These are phyloP conservation scores for Agaricus subrufescens DNA, from an alignment of 768 basidiomycete genomes.

Conservation along the genomic window DNA sequence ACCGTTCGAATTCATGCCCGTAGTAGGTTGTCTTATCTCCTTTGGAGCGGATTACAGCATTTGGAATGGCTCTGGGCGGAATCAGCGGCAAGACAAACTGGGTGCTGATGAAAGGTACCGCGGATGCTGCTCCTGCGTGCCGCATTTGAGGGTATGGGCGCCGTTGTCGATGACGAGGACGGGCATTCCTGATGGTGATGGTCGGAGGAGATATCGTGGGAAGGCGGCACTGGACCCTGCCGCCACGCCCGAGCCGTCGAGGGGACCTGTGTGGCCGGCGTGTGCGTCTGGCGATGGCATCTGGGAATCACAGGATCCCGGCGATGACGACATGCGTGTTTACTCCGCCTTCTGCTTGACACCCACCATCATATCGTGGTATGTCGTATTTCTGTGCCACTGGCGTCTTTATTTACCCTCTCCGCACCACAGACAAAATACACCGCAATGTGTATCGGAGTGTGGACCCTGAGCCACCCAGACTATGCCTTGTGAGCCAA, in stretches of 20 bases:
- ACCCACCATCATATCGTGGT: not conserved
- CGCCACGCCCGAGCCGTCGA: too few relatives aligned
- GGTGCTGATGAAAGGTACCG: constrained; percentile 1
- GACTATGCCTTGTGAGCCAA: constrained; percentile 71
- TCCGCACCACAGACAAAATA: not conserved
- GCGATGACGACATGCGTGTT: not conserved
- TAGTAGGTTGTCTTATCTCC: constrained; percentile 79
- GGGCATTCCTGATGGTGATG: constrained; percentile 14
- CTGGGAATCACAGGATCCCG: not conserved
- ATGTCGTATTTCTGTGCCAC: not conserved
- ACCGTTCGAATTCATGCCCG: constrained; percentile 77
- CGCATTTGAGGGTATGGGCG: constrained; percentile 76
- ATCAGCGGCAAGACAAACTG: constrained; percentile 7
- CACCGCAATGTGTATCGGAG: constrained; percentile 65
- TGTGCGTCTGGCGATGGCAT: too few relatives aligned
- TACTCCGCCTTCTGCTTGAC: not conserved
- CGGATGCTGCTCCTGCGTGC: constrained; percentile 35
- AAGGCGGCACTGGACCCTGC: not conserved
- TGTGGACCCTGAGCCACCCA: constrained; percentile 73
- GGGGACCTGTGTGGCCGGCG: too few relatives aligned
- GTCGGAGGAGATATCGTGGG: constrained; percentile 2
- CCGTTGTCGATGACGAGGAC: constrained; percentile 86
- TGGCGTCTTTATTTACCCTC: not conserved
- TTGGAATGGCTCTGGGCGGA: constrained; percentile 57
- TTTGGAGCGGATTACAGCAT: constrained; percentile 82